Conservation (phyloP, 2,329 filamentous ascomycete genomes). For the Microsporum canis region DNA sequence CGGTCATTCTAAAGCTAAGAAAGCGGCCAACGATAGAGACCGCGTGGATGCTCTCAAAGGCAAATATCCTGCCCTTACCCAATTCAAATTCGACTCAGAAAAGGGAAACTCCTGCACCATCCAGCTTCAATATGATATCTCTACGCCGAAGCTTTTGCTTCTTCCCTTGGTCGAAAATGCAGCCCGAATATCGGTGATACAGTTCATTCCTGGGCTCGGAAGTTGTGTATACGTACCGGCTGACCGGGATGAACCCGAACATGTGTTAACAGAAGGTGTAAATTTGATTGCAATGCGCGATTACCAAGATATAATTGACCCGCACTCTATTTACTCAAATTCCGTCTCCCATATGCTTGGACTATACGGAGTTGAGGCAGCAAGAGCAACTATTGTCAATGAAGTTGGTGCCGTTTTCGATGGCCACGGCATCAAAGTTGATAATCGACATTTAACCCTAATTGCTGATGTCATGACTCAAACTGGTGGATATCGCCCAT, state of each 20-base stretch:
- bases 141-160: constrained; percentile 83
- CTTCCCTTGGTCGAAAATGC: constrained; percentile 78
- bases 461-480: constrained; percentile 99
- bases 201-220: constrained; percentile 69
- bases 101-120: constrained; percentile 66
- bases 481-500: constrained; percentile 75
- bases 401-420: constrained; percentile 80
- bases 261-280: constrained; percentile 68
- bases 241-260: constrained; percentile 37
- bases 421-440: constrained; percentile 83
- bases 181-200: constrained; percentile 67
- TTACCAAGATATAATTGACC: constrained; percentile 74
- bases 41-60: constrained; percentile 56
- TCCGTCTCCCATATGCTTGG: constrained; percentile 76
- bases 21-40: constrained; percentile 35
- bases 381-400: constrained; percentile 70
- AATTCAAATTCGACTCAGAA: constrained; percentile 68
- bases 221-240: constrained; percentile 58
- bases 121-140: constrained; percentile 67
- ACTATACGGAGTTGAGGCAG: constrained; percentile 88
- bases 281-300: constrained; percentile 87
- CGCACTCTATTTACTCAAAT: constrained; percentile 79
- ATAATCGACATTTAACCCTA: constrained; percentile 83
- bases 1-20: constrained; percentile 30
- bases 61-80: constrained; percentile 54